phyloP scores from a whole-genome alignment of 345 rosid genomes.

The Citrus sp. region DNA sequence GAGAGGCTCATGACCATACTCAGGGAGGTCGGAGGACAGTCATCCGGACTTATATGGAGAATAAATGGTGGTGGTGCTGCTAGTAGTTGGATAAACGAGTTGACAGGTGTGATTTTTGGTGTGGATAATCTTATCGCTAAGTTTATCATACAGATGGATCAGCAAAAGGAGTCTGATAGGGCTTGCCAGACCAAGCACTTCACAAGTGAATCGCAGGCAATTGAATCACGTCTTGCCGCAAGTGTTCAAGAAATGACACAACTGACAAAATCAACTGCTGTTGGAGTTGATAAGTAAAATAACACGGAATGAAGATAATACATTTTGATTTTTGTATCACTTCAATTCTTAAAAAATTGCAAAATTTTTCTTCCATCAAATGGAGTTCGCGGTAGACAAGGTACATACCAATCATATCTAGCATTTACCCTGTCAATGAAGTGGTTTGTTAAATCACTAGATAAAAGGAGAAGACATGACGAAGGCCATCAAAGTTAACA shows the following conservation, averaged over 20 bases:
- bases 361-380: neutral
- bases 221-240: conserved; percentile 15
- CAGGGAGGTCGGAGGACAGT: conserved; percentile 12
- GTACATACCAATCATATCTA: neutral
- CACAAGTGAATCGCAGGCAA: conserved; percentile 14
- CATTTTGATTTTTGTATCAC: neutral
- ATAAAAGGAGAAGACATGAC: neutral
- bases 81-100: conserved; percentile 11
- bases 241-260: conserved; percentile 5
- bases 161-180: conserved; percentile 11
- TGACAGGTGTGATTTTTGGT: conserved; percentile 2
- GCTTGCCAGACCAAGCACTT: conserved; percentile 18
- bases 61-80: conserved; percentile 11
- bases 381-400: neutral
- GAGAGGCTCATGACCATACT: conserved; percentile 2
- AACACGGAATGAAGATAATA: neutral
- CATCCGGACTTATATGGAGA: neutral
- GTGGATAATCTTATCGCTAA: conserved; percentile 30
- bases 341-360: neutral
- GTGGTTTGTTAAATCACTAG: neutral
- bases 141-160: conserved; percentile 27
- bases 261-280: conserved; percentile 2
- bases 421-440: neutral
- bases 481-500: neutral
- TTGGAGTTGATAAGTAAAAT: neutral